phyloP scores from a whole-genome alignment of 1,284 basidiomycete genomes.

The Megacollybia platyphylla region DNA sequence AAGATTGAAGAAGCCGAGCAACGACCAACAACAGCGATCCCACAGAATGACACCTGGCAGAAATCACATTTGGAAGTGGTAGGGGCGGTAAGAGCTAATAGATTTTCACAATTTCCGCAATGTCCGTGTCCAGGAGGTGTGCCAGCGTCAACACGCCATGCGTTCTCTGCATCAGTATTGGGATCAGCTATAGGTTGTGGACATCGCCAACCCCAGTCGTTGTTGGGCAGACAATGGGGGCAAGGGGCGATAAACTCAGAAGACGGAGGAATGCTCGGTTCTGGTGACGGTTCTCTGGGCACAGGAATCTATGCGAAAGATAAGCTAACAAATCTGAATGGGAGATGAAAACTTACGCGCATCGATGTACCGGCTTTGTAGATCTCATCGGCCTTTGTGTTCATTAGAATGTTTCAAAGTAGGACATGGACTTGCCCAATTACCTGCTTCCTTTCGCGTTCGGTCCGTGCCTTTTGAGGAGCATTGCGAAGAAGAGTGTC shows the following conservation, averaged over 20 bases:
- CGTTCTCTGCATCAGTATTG: slow-evolving; percentile 43
- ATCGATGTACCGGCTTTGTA: slow-evolving; percentile 52
- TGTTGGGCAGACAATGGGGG: slow-evolving; percentile 55
- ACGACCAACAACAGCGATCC: slow-evolving; percentile 56
- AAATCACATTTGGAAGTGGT: slow-evolving; percentile 68
- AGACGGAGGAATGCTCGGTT: slow-evolving; percentile 50
- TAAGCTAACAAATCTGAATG: background rate
- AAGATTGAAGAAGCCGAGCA: slow-evolving; percentile 47
- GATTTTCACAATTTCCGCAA: slow-evolving; percentile 69
- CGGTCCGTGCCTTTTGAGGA: slow-evolving; percentile 49
- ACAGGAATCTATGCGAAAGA: slow-evolving; percentile 42
- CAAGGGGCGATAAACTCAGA: slow-evolving; percentile 59
- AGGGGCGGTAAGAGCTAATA: slow-evolving; percentile 57
- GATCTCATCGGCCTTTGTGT: slow-evolving; percentile 40
- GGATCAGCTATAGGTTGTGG: slow-evolving; percentile 64
- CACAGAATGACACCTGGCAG: slow-evolving; percentile 67
- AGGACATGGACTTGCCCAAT: too few relatives aligned
- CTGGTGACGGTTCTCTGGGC: slow-evolving; percentile 61
- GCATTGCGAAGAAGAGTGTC: slow-evolving; percentile 54
- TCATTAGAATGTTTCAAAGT: too few relatives aligned
- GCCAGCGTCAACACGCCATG: slow-evolving; percentile 64
- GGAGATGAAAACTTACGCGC: slow-evolving; percentile 36
- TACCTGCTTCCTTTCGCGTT: slow-evolving; percentile 54
- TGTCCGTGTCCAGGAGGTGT: slow-evolving; percentile 59
- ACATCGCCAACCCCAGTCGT: slow-evolving; percentile 61